A percentile compares a stretch with the other conserved stretches of the same genome.
Evolutionary conservation across 2,329 filamentous ascomycete genomes (phyloP).

Genomic region (Diaporthe citri): DNA sequence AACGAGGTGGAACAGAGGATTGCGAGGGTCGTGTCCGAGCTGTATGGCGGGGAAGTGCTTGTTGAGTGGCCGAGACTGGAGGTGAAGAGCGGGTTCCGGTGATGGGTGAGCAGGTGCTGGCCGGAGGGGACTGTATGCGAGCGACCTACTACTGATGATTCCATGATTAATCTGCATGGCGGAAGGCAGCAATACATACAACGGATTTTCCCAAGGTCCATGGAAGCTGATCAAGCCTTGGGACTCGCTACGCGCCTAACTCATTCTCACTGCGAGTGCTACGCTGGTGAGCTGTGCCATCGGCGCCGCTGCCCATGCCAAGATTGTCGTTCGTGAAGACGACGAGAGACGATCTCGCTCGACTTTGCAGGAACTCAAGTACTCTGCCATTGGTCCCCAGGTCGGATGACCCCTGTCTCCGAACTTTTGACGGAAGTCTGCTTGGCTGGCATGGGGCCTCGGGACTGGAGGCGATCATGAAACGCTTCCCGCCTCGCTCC

Average conservation of each 20-base stretch:
- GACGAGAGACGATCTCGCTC: constrained; percentile 5
- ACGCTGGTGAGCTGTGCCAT: background rate
- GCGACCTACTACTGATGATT: constrained; percentile 16
- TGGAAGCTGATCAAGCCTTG: background rate
- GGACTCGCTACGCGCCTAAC: background rate
- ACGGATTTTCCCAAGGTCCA: background rate
- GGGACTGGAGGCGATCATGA: constrained; percentile 28
- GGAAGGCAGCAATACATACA: constrained; percentile 14
- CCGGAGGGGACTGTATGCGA: background rate
- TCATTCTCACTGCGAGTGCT: background rate
- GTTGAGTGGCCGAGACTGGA: constrained; percentile 76
- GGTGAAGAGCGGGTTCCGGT: constrained; percentile 69
- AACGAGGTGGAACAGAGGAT: constrained; percentile 72
- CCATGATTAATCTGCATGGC: constrained; percentile 18
- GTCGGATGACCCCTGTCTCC: constrained; percentile 19
- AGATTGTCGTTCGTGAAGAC: constrained; percentile 1
- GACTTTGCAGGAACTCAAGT: background rate
- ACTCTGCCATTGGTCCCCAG: background rate
- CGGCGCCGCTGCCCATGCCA: background rate
- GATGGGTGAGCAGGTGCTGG: constrained; percentile 8
- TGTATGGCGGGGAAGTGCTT: constrained; percentile 74
- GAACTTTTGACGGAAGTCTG: background rate
- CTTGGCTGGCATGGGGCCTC: constrained; percentile 3
- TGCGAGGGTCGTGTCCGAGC: constrained; percentile 69
- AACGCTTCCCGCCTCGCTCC: constrained; percentile 26